These are phyloP conservation scores for Trametes maxima DNA, from an alignment of 768 basidiomycete species.

Conservation along the genomic window DNA sequence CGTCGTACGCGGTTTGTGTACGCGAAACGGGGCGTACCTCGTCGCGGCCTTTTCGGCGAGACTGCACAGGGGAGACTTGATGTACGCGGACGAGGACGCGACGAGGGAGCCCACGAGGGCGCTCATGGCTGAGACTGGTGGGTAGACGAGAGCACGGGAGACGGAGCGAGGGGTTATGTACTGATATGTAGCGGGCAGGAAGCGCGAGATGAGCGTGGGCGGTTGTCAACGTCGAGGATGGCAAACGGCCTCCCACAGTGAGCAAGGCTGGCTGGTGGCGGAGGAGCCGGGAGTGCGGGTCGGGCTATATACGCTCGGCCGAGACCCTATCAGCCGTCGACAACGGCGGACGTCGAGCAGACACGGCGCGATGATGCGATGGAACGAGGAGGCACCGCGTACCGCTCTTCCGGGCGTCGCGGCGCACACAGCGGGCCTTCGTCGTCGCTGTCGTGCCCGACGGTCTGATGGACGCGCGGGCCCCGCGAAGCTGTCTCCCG, in stretches of 20 bases:
- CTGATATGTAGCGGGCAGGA: too few relatives aligned
- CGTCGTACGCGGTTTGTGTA: neutral
- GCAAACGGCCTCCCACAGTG: neutral
- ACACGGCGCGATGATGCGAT: too few relatives aligned
- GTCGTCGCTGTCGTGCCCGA: neutral
- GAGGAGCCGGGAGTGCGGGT: slow-evolving; percentile 1
- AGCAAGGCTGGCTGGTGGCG: neutral
- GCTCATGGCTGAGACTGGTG: slow-evolving; percentile 1
- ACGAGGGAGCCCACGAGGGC: neutral
- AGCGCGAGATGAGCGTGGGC: neutral
- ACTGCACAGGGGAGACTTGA: slow-evolving; percentile 16
- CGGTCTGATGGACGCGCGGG: neutral
- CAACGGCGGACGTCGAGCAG: neutral
- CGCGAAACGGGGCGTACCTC: neutral
- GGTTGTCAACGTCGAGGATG: slow-evolving; percentile 1
- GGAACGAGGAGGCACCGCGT: too few relatives aligned
- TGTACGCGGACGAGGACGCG: neutral
- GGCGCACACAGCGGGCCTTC: neutral
- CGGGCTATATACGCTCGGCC: neutral
- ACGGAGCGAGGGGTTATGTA: neutral
- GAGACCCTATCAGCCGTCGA: neutral
- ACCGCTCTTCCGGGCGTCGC: neutral
- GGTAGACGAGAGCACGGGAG: neutral
- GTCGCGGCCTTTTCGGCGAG: slow-evolving; percentile 20
- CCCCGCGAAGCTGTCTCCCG: slow-evolving; percentile 4